These are phyloP conservation scores for Takashimella koratensis DNA, from an alignment of 1,284 basidiomycete species.

Conservation along the genomic window DNA sequence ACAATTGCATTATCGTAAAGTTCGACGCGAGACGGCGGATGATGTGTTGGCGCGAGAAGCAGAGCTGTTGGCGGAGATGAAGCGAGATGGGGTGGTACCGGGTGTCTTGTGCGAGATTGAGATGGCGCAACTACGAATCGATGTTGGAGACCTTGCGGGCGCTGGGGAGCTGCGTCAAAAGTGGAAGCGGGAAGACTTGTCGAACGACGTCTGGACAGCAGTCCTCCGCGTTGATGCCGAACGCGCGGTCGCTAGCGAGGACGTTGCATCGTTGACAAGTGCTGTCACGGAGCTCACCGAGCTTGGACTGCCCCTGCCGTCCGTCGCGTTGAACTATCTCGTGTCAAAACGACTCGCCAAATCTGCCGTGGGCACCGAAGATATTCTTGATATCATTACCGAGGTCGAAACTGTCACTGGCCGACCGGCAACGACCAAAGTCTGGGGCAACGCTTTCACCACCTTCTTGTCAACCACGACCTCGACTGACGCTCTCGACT, in stretches of 20 bases:
- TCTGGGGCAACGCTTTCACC: slow-evolving; percentile 18
- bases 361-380: slow-evolving; percentile 4
- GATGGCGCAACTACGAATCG: background rate
- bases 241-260: background rate
- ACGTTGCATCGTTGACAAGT: background rate
- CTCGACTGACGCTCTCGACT: slow-evolving; percentile 8
- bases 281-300: background rate
- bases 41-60: background rate
- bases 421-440: slow-evolving; percentile 2
- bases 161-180: background rate
- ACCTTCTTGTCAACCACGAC: slow-evolving; percentile 3
- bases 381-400: slow-evolving; percentile 13
- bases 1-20: background rate
- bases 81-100: background rate
- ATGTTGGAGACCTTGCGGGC: background rate
- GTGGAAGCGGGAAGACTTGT: background rate
- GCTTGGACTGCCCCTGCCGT: background rate
- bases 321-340: background rate
- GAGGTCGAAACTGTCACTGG: slow-evolving; percentile 10
- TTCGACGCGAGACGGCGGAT: background rate
- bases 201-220: background rate
- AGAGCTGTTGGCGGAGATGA: background rate
- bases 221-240: background rate
- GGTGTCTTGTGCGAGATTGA: background rate
- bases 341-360: background rate